Evolutionary conservation across 1,284 basidiomycete species (phyloP).

Genomic region (Puccinia horiana): DNA sequence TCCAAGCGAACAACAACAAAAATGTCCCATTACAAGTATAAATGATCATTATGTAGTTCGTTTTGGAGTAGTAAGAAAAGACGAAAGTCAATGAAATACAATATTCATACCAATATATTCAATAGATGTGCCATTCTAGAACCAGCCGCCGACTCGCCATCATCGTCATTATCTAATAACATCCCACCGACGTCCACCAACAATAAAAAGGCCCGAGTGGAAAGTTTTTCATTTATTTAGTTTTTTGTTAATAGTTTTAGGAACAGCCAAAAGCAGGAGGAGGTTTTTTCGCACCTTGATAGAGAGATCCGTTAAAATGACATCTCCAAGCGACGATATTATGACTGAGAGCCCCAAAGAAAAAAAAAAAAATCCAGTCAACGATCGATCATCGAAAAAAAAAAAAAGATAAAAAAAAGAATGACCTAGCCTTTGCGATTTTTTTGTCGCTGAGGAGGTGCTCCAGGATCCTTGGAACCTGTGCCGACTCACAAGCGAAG

Average conservation of each 20-base stretch:
- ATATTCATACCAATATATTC: conserved; percentile 72
- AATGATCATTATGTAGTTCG: too few relatives aligned
- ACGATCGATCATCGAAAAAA: background rate
- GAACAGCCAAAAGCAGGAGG: background rate
- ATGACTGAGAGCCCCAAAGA: conserved; percentile 12
- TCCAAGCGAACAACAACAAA: background rate
- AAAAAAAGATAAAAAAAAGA: background rate
- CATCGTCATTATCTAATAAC: conserved; percentile 80
- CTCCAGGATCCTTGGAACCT: conserved; percentile 30
- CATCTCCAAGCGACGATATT: conserved; percentile 49
- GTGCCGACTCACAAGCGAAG: background rate
- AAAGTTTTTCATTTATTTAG: background rate
- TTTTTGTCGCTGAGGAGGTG: conserved; percentile 43
- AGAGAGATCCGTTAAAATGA: conserved; percentile 64
- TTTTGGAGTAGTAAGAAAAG: conserved; percentile 56
- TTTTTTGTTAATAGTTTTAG: background rate
- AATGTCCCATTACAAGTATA: too few relatives aligned
- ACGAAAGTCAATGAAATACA: conserved; percentile 53
- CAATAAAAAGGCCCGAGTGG: background rate
- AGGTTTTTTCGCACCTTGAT: conserved; percentile 67
- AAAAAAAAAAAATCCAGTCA: background rate
- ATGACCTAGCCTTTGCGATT: conserved; percentile 34
- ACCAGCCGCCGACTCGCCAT: conserved; percentile 87
- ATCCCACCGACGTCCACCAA: background rate
- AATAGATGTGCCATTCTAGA: conserved; percentile 80